phyloP scores from a whole-genome alignment of 2,329 filamentous ascomycete genomes.

The Monosporascus sp. region DNA sequence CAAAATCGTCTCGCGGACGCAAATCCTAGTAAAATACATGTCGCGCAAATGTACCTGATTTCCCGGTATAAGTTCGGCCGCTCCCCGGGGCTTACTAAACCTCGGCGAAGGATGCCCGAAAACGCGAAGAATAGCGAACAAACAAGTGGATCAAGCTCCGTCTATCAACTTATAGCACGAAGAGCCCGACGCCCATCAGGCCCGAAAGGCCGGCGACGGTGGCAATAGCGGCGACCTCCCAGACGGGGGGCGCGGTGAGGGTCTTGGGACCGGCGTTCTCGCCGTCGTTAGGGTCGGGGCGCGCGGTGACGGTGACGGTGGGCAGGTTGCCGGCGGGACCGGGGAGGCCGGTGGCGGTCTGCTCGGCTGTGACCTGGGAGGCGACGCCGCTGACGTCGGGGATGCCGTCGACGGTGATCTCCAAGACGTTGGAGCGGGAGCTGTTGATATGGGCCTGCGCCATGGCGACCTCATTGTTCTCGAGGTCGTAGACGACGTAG shows the following conservation, averaged over 20 bases:
- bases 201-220: slow-evolving; percentile 18
- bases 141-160: too few species aligned
- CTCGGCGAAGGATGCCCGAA: too few species aligned
- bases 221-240: slow-evolving; percentile 16
- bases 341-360: slow-evolving; percentile 17
- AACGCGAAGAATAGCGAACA: too few species aligned
- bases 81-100: too few species aligned
- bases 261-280: slow-evolving; percentile 14
- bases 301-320: slow-evolving; percentile 8
- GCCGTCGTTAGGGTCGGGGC: slow-evolving; percentile 2
- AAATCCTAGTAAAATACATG: too few species aligned
- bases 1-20: too few species aligned
- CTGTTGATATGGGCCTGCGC: slow-evolving; percentile 49
- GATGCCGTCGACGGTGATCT: slow-evolving; percentile 37
- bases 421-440: slow-evolving; percentile 38
- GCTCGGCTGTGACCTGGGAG: slow-evolving; percentile 24
- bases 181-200: slow-evolving; percentile 20
- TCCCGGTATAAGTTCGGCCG: too few species aligned
- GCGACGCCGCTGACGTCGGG: slow-evolving; percentile 41
- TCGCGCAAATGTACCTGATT: too few species aligned
- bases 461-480: slow-evolving; percentile 44
- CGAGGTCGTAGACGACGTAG: slow-evolving; percentile 53
- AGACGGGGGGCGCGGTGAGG: slow-evolving; percentile 12
- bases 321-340: slow-evolving; percentile 3
- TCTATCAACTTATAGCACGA: slow-evolving; percentile 13